Percentiles rank a stretch among this genome's conserved stretches.
Conservation (phyloP, 129 eudicot genomes). For the Flaveria bidentis region DNA sequence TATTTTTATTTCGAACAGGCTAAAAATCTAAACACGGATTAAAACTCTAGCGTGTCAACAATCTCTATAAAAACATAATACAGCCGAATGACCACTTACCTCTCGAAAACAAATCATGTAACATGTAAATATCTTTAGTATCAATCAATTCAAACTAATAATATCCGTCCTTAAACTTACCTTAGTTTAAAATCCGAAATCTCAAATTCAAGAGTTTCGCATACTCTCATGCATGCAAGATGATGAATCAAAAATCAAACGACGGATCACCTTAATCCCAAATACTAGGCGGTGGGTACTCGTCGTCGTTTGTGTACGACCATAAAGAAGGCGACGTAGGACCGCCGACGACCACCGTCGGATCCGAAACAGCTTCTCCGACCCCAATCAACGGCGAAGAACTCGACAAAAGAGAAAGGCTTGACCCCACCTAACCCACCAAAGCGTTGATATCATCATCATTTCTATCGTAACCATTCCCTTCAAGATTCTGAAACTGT, state of each 20-base stretch:
- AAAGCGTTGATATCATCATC: constrained; percentile 43
- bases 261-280: constrained; percentile 72
- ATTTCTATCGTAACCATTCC: constrained; percentile 10
- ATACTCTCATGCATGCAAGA: constrained; percentile 22
- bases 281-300: constrained; percentile 46
- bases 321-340: constrained; percentile 41
- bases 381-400: constrained; percentile 14
- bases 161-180: neutral
- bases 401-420: constrained; percentile 26
- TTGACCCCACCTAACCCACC: constrained; percentile 48
- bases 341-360: constrained; percentile 32
- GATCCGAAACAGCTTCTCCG: constrained; percentile 38
- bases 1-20: too few species aligned
- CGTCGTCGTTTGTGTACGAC: constrained; percentile 46
- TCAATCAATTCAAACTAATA: constrained; percentile 9
- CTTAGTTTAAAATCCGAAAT: constrained; percentile 8
- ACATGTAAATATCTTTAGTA: constrained; percentile 8
- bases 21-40: neutral
- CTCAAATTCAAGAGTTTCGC: neutral
- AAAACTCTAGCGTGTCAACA: neutral
- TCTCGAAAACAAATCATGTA: constrained; percentile 10
- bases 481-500: too few species aligned
- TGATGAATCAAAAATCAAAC: constrained; percentile 46
- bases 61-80: constrained; percentile 10
- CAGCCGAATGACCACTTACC: constrained; percentile 14